phyloP scores from a whole-genome alignment of 2,329 filamentous ascomycete species.

The Orbilia quercus region DNA sequence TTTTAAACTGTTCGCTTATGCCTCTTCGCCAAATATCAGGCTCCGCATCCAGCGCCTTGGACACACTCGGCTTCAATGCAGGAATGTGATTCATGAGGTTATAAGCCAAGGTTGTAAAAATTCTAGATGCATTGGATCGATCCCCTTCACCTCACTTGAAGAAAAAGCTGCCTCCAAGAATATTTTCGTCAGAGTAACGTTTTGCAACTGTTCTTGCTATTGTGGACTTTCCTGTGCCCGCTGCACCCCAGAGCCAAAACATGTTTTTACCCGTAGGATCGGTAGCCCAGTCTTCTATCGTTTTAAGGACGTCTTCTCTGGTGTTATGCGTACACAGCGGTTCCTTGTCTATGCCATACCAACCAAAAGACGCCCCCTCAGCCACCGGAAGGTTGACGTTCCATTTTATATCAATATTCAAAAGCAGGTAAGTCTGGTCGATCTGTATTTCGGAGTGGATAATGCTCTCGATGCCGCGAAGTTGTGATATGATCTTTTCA shows the following conservation, averaged over 20 bases:
- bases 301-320: no score
- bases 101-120: constrained; percentile 64
- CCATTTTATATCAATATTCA: constrained; percentile 8
- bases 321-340: no score
- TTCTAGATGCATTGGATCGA: no score
- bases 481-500: background rate
- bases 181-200: background rate
- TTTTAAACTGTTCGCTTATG: constrained; percentile 7
- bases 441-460: constrained; percentile 7
- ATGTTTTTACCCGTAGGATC: constrained; percentile 28
- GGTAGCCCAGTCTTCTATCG: no score
- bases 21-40: background rate
- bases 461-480: background rate
- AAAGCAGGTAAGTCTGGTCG: constrained; percentile 9
- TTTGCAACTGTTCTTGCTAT: constrained; percentile 13
- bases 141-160: constrained; percentile 64
- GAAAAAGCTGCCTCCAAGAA: constrained; percentile 16
- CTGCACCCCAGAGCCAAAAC: constrained; percentile 63
- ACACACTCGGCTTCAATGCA: constrained; percentile 55
- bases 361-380: no score
- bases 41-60: constrained; percentile 5
- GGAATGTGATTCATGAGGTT: constrained; percentile 62
- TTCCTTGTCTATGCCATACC: no score
- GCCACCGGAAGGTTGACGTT: background rate
- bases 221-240: constrained; percentile 60